A percentile compares a stretch with the other conserved stretches of the same genome.
Conservation (phyloP, 768 basidiomycete species). For the Lentinula raphanica region DNA sequence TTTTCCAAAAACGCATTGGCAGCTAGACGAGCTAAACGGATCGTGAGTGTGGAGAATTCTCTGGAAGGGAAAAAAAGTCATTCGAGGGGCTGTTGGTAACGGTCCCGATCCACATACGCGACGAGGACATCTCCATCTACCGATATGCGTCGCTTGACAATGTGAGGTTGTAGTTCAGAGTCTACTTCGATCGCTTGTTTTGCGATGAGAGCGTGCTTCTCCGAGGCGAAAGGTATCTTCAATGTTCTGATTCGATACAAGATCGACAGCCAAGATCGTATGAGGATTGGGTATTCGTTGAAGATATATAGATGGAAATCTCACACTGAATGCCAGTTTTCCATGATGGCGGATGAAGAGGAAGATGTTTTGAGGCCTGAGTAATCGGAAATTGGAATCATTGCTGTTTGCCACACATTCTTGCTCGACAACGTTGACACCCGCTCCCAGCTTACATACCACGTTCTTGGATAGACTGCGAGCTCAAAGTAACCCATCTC, state of each 20-base stretch:
- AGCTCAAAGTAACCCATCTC: too few relatives aligned
- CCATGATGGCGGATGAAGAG: neutral
- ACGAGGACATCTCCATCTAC: constrained; percentile 66
- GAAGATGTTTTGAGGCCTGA: too few relatives aligned
- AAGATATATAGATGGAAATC: constrained; percentile 16
- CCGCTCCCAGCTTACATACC: too few relatives aligned
- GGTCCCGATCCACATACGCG: constrained; percentile 55
- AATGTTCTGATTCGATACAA: constrained; percentile 41
- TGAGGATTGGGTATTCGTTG: neutral
- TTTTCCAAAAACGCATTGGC: constrained; percentile 89
- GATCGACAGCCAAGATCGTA: constrained; percentile 1
- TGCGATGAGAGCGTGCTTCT: constrained; percentile 74
- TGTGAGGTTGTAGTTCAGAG: constrained; percentile 73
- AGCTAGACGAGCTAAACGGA: constrained; percentile 79
- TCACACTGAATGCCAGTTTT: constrained; percentile 53
- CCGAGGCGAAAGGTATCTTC: constrained; percentile 71
- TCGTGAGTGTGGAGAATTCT: constrained; percentile 70
- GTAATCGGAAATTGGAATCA: too few relatives aligned
- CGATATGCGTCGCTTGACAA: constrained; percentile 66
- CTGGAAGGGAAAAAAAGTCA: constrained; percentile 29
- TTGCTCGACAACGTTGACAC: too few relatives aligned
- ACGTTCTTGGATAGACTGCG: too few relatives aligned
- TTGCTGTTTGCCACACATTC: too few relatives aligned
- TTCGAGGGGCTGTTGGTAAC: neutral
- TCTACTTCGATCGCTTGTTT: constrained; percentile 86